Conservation (phyloP, 495 filamentous ascomycete genomes). For the Corynascus novoguineensis region DNA sequence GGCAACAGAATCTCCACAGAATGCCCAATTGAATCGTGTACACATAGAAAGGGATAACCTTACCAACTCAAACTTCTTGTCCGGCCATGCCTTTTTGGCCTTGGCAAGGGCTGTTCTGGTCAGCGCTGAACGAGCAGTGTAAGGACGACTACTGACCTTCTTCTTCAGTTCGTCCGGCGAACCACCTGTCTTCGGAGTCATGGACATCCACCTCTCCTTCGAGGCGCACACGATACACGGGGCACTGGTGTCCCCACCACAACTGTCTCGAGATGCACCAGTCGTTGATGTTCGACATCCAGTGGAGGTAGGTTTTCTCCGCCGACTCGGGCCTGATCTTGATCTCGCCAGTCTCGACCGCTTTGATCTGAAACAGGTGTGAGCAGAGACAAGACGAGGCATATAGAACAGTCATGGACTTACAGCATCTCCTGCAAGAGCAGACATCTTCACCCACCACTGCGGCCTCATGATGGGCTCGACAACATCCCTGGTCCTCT, state of each 20-base stretch:
- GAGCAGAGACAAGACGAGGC: no score
- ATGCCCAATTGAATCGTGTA: background rate
- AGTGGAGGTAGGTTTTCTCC: slow-evolving; percentile 62
- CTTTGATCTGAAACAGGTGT: slow-evolving; percentile 41
- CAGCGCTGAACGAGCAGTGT: background rate
- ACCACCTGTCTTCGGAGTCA: slow-evolving; percentile 33
- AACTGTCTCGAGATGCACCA: slow-evolving; percentile 75
- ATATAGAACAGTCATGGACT: no score
- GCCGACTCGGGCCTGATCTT: slow-evolving; percentile 60
- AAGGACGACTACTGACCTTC: slow-evolving; percentile 40
- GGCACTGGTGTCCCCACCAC: slow-evolving; percentile 76
- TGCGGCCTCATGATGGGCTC: slow-evolving; percentile 73
- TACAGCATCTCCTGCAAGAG: slow-evolving; percentile 12
- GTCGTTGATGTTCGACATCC: slow-evolving; percentile 66
- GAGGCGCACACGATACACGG: slow-evolving; percentile 59
- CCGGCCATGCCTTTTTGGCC: slow-evolving; percentile 60
- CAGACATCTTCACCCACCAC: slow-evolving; percentile 65
- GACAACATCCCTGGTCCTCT: slow-evolving; percentile 66
- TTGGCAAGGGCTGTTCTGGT: slow-evolving; percentile 30
- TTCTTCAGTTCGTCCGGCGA: slow-evolving; percentile 57
- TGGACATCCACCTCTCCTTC: slow-evolving; percentile 50
- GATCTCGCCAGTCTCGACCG: slow-evolving; percentile 58
- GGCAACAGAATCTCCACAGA: no score
- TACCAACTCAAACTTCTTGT: slow-evolving; percentile 57
- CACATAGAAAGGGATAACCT: slow-evolving; percentile 14